A percentile compares a stretch with the other conserved stretches of the same genome.
These are phyloP conservation scores for Candida multigemmis DNA, from an alignment of 805 yeast species.

Conservation along the genomic window DNA sequence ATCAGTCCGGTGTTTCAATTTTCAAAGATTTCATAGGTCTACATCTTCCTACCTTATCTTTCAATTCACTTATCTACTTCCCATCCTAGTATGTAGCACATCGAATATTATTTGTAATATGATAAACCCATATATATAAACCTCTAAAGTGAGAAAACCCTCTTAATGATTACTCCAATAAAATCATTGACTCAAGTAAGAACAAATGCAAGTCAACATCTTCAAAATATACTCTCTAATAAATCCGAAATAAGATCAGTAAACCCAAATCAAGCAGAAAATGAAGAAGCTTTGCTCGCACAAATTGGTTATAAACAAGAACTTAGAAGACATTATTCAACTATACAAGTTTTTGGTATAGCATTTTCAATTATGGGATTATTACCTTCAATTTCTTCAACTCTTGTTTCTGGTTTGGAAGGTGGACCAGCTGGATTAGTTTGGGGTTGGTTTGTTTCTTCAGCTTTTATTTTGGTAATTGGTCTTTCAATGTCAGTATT, in stretches of 20 bases:
- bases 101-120: no score
- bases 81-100: no score
- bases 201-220: constrained; percentile 5
- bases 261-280: constrained; percentile 7
- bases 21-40: no score
- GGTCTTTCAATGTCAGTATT: constrained; percentile 59
- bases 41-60: no score
- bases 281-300: constrained; percentile 21
- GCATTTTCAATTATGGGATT: constrained; percentile 70
- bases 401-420: constrained; percentile 41
- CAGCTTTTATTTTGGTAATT: constrained; percentile 44
- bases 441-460: constrained; percentile 68
- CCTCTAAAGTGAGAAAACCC: no score
- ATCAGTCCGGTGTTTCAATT: no score
- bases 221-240: constrained; percentile 5
- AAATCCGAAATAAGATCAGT: constrained; percentile 13
- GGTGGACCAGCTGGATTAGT: constrained; percentile 59
- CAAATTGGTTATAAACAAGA: constrained; percentile 69
- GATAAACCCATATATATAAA: no score
- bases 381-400: constrained; percentile 54
- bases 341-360: constrained; percentile 59
- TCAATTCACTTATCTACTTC: no score
- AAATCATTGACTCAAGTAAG: constrained; percentile 2
- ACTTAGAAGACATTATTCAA: constrained; percentile 49
- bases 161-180: no score